Percentiles rank a stretch among this genome's conserved stretches.
These are phyloP conservation scores for Lactifluus piperatus DNA, from an alignment of 768 basidiomycete species.

Conservation along the genomic window DNA sequence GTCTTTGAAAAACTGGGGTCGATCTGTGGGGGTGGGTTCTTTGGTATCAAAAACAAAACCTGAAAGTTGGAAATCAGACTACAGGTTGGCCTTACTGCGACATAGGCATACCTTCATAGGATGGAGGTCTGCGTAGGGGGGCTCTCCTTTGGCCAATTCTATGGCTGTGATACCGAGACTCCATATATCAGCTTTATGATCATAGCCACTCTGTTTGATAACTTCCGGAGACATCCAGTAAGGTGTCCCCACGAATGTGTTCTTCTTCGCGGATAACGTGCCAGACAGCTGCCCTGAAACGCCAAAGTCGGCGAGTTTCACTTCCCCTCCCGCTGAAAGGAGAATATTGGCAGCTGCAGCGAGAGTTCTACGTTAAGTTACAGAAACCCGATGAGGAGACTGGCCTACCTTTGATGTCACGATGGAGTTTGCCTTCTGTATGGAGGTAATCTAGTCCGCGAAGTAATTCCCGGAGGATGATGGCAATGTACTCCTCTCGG, in stretches of 20 bases:
- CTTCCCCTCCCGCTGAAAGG: constrained; percentile 84
- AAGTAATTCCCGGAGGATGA: constrained; percentile 87
- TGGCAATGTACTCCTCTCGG: constrained; percentile 97
- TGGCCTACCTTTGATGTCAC: constrained; percentile 91
- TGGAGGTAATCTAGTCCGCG: constrained; percentile 94
- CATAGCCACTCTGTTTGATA: constrained; percentile 99
- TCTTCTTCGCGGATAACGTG: constrained; percentile 89
- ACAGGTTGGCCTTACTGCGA: not conserved
- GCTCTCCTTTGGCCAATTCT: constrained; percentile 95
- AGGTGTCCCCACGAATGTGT: constrained; percentile 95
- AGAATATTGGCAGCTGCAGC: constrained; percentile 87
- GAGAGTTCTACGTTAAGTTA: not conserved
- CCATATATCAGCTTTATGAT: constrained; percentile 99
- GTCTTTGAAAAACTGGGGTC: constrained; percentile 88
- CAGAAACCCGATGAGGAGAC: not conserved
- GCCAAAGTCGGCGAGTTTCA: constrained; percentile 97
- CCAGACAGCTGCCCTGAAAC: constrained; percentile 96
- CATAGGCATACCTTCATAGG: constrained; percentile 82
- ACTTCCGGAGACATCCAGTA: constrained; percentile 99
- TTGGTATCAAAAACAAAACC: constrained; percentile 97
- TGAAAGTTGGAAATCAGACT: constrained; percentile 25
- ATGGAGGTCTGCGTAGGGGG: constrained; percentile 96
- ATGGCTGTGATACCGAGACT: constrained; percentile 95
- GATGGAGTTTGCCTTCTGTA: constrained; percentile 90
- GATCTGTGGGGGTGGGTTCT: constrained; percentile 88